A percentile compares a stretch with the other conserved stretches of the same genome.
Conservation (phyloP, 2,329 filamentous ascomycete species). For the Pseudohalonectria lignicola region DNA sequence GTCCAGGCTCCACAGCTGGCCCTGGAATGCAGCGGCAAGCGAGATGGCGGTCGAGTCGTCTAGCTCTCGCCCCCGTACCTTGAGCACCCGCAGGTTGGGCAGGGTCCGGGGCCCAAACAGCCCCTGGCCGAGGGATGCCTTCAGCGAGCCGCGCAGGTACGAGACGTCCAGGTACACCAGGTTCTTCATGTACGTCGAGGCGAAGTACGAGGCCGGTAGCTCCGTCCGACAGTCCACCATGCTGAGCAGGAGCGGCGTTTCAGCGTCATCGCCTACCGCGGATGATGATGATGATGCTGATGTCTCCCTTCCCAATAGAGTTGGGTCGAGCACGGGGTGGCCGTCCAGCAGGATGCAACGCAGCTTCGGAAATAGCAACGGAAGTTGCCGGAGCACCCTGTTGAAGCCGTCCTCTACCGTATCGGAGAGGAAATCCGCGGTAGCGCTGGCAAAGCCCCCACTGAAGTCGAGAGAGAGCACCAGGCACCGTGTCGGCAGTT, state of each 20-base stretch:
- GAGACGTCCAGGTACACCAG: slow-evolving; percentile 45
- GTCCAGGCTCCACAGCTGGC: slow-evolving; percentile 46
- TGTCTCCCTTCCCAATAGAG: slow-evolving; percentile 14
- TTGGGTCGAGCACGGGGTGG: slow-evolving; percentile 31
- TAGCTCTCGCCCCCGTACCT: slow-evolving; percentile 33
- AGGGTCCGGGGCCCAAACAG: slow-evolving; percentile 19
- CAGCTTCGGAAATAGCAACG: slow-evolving; percentile 29
- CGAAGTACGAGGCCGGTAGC: slow-evolving; percentile 28
- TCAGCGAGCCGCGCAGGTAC: slow-evolving; percentile 31
- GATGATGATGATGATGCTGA: slow-evolving; percentile 1
- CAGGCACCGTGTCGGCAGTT: slow-evolving; percentile 21
- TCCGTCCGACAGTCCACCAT: slow-evolving; percentile 27
- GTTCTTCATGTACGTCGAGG: slow-evolving; percentile 19
- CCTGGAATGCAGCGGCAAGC: slow-evolving; percentile 21
- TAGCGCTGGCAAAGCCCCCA: slow-evolving; percentile 24
- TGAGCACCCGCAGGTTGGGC: slow-evolving; percentile 39
- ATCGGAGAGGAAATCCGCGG: slow-evolving; percentile 29
- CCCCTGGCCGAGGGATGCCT: slow-evolving; percentile 17
- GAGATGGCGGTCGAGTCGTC: slow-evolving; percentile 24
- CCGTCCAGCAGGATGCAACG: slow-evolving; percentile 36
- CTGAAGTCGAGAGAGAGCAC: slow-evolving; percentile 38
- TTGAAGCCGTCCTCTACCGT: slow-evolving; percentile 23
- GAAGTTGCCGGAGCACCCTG: slow-evolving; percentile 25
- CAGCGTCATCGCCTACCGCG: too few relatives aligned
- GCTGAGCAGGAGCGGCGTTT: slow-evolving; percentile 31